Conservation (phyloP, 257 asterid species). For the Apocynum venetum region DNA sequence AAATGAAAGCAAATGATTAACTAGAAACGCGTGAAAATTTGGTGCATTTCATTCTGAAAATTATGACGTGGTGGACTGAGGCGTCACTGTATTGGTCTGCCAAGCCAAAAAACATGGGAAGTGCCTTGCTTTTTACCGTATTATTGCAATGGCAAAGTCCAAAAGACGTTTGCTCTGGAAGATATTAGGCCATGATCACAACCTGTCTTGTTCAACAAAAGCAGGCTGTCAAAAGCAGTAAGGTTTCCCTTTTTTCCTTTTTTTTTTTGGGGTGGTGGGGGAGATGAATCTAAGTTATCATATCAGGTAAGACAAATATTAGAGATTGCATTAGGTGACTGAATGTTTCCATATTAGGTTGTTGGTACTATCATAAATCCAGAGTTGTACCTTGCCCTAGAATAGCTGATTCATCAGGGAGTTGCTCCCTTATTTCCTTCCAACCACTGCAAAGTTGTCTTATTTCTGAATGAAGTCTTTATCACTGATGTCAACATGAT, state of each 20-base stretch:
- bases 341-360: background rate
- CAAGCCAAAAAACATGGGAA: background rate
- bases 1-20: background rate
- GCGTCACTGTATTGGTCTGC: background rate
- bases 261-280: no score
- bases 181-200: background rate
- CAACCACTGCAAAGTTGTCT: no score
- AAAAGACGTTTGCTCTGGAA: background rate
- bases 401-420: no score
- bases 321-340: background rate
- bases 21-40: background rate
- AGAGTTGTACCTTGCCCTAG: no score
- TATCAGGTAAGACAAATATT: background rate
- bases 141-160: background rate
- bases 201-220: slow-evolving; percentile 4
- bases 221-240: background rate
- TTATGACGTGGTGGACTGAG: background rate
- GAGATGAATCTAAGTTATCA: no score
- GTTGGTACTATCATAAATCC: slow-evolving; percentile 1
- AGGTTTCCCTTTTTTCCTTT: background rate
- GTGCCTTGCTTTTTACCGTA: background rate
- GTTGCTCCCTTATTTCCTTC: no score
- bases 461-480: no score
- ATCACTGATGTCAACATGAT: background rate
- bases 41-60: background rate